These are phyloP conservation scores for Leptoxyphium fumago DNA, from an alignment of 2,329 filamentous ascomycete genomes.

Conservation along the genomic window DNA sequence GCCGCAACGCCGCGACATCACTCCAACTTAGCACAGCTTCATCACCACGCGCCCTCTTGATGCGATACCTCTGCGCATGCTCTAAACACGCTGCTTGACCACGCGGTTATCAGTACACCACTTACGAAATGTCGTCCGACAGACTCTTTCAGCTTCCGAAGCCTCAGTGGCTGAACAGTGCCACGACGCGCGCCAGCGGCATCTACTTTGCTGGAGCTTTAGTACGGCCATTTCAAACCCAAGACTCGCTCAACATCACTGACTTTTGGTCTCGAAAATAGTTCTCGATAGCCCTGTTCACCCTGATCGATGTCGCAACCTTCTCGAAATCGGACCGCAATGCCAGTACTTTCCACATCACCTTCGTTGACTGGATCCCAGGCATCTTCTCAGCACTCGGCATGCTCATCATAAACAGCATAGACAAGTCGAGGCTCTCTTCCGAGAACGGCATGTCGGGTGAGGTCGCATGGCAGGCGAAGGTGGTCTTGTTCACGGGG, in stretches of 20 bases:
- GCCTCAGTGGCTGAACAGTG: conserved; percentile 52
- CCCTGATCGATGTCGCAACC: conserved; percentile 50
- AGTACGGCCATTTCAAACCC: conserved; percentile 29
- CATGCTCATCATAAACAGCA: conserved; percentile 59
- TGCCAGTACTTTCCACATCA: conserved; percentile 45
- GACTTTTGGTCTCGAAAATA: conserved; percentile 16
- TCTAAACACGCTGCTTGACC: no score
- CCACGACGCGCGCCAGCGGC: conserved; percentile 47
- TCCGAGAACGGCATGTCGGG: conserved; percentile 47
- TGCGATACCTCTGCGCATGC: no score
- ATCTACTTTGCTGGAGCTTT: conserved; percentile 52
- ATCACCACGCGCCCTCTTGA: no score
- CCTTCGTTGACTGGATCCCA: conserved; percentile 59
- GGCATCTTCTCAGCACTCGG: conserved; percentile 54
- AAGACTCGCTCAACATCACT: no score
- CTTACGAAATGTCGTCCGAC: conserved; percentile 11
- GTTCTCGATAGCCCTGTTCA: conserved; percentile 58
- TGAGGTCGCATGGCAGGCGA: conserved; percentile 52
- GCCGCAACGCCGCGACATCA: no score
- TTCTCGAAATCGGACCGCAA: conserved; percentile 49
- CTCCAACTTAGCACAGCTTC: no score
- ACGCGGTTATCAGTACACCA: neutral
- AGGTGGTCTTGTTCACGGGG: conserved; percentile 52
- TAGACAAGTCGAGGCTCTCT: conserved; percentile 51
- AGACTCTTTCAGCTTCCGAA: conserved; percentile 53